phyloP scores from a whole-genome alignment of 495 filamentous ascomycete genomes.

The Coniosporium apollinis region DNA sequence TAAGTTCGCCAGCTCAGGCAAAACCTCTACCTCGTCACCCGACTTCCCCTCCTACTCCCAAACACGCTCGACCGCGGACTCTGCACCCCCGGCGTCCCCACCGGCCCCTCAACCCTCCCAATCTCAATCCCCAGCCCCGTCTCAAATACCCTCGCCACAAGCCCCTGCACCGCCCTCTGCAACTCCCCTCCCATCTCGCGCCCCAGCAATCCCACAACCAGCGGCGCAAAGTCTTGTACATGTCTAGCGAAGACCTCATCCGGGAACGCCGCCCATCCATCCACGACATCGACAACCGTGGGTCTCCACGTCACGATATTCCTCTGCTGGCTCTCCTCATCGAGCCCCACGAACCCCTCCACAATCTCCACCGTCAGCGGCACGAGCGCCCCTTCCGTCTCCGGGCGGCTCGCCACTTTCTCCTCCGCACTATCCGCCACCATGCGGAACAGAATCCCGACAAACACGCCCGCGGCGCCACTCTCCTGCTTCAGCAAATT shows the following conservation, averaged over 20 bases:
- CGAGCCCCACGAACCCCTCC: conserved; percentile 59
- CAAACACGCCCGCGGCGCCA: conserved; percentile 82
- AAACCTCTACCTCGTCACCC: no score
- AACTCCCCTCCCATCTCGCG: conserved; percentile 70
- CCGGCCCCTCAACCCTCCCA: conserved; percentile 1
- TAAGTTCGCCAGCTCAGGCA: no score
- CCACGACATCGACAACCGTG: conserved; percentile 93
- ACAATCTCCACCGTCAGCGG: conserved; percentile 92
- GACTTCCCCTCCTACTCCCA: conserved; percentile 9
- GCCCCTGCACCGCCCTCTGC: conserved; percentile 51
- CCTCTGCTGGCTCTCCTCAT: conserved; percentile 86
- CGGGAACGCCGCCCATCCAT: conserved; percentile 73
- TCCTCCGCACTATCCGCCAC: conserved; percentile 79
- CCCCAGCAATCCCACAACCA: conserved; percentile 65
- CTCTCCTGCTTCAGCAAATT: conserved; percentile 97
- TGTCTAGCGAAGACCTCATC: conserved; percentile 66
- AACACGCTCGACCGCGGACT: conserved; percentile 11
- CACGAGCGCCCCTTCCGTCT: conserved; percentile 81
- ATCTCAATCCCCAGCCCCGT: conserved; percentile 47
- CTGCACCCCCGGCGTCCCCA: conserved; percentile 2
- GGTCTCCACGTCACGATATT: conserved; percentile 95
- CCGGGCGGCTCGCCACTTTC: conserved; percentile 53
- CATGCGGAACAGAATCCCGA: conserved; percentile 89
- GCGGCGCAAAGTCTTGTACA: conserved; percentile 66
- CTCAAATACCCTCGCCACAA: conserved; percentile 71